Base-by-base conservation (phyloP, 805 yeast species). In the Metahyphopichia silvanorum region DNA sequence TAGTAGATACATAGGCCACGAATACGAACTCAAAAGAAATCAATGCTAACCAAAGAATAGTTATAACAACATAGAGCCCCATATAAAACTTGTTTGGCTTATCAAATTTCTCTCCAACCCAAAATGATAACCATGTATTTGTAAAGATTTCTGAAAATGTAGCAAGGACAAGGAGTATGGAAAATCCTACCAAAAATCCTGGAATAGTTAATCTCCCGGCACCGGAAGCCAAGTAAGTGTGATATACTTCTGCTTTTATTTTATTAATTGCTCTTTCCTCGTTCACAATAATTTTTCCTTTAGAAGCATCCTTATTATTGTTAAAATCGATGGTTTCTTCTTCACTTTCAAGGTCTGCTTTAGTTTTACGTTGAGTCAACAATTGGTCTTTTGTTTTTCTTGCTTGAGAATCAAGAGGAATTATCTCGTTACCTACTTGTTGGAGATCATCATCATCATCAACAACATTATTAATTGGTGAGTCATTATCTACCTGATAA, bases 91-190 rank as follows among this genome's bases (percentile, higher is more conserved):
- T 30, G 34, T 64, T 68, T 16, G 55, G 37, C 27, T 33, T 46
- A n/a, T 39, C 43, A 38, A 60, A 65, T 38, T 51, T 59, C 36
- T 42, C 47, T 41, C 63, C 69, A 25, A 49, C 51, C 72, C 72
- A 66, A 37, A 43, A 66, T 5, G 69, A 61, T 45, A 66, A 60
- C 72, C 72, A 66, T 13, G 70, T 63, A 43, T 65, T 66, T 30
- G 71, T 63, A 43, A 66, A 66, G 27, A 66, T 46, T 34, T 62
- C 68, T 33, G 53, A 60, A 39, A 64, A 66, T 1, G 71, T 65
- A 10, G 68, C 60, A 12, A 65, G 31, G 2, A 52, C 46, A 10
- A 63, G 53, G 18, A 60, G 42, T 15, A 62, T 24, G 6, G 38
- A 4, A 16, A 36, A 37, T 7, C 36, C 7, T 7, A 32, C 19